phyloP scores from a whole-genome alignment of 2,329 filamentous ascomycete species.

The Botrytis tulipae region DNA sequence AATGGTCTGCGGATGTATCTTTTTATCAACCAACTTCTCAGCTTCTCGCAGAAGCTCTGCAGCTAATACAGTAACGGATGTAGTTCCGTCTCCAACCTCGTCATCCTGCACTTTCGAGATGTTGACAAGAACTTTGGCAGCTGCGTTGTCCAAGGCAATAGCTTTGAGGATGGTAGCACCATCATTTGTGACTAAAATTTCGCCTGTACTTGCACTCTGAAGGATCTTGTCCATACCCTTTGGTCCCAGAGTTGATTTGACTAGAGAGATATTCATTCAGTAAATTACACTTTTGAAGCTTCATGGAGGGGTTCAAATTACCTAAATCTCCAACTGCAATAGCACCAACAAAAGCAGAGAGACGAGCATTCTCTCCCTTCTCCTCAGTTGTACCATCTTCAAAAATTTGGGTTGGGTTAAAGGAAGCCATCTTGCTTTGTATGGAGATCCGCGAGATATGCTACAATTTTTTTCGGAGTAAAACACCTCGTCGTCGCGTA shows the following conservation, averaged over 20 bases:
- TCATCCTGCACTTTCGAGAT: slow-evolving; percentile 99
- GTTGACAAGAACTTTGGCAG: slow-evolving; percentile 96
- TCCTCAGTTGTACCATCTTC: slow-evolving; percentile 95
- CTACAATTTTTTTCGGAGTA: slow-evolving; percentile 22
- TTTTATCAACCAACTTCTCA: slow-evolving; percentile 95
- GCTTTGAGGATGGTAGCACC: slow-evolving; percentile 97
- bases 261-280: slow-evolving; percentile 40
- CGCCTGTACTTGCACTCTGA: slow-evolving; percentile 85
- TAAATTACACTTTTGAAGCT: slow-evolving; percentile 15
- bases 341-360: slow-evolving; percentile 96
- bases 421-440: slow-evolving; percentile 46
- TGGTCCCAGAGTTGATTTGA: slow-evolving; percentile 94
- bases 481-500: slow-evolving; percentile 23
- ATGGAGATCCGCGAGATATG: slow-evolving; percentile 19
- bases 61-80: slow-evolving; percentile 92
- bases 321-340: slow-evolving; percentile 90
- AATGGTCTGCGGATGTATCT: slow-evolving; percentile 98
- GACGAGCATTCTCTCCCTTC: slow-evolving; percentile 98
- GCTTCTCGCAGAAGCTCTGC: slow-evolving; percentile 94
- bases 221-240: slow-evolving; percentile 82
- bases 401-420: slow-evolving; percentile 96
- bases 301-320: slow-evolving; percentile 20
- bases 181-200: slow-evolving; percentile 99
- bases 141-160: slow-evolving; percentile 96
- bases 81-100: slow-evolving; percentile 96